Evolutionary conservation across 2,329 filamentous ascomycete genomes (phyloP), one percentile per base, ranked within the genome.

Genomic region (Curvularia verruculosa): DNA sequence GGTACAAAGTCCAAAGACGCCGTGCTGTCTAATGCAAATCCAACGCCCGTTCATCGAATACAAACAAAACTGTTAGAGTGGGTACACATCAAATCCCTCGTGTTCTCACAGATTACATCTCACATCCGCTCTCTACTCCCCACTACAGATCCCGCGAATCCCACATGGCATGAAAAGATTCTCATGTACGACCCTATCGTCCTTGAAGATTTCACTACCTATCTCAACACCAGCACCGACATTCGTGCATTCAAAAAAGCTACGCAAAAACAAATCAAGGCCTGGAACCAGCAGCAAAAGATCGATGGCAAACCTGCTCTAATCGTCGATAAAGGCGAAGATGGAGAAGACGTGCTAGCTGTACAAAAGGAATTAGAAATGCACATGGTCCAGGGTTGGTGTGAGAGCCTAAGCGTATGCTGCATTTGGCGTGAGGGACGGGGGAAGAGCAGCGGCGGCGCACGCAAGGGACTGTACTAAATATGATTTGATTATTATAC

Each of bases 181-280:
- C 81, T 98, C 5, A 85, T 98, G 73, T 98, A 96, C 72, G 93
- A 98, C 68, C 92, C 94, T 0, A 89, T 99, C 41, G 83, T 95
- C 1, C 77, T 97, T 0, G 94, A 98, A 76, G 92, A 97, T 63
- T 80, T 99, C 13, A 85, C 93, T 0, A 78, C 80, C 0, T 98
- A 92, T 90, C 78, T 98, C 15, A 97, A 96, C 40, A 63, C 46
- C 3, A 60, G 73, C 12, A 66, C 67, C 1, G n/a, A 28, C 5
- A 65, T 74, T 3, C 55, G 64, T 12, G 59, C 58, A 2, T 74
- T 63, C 48, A 68, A 51, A 45, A 58, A 56, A 15, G 73, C 73
- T 3, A 74, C 71, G 3, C 64, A 70, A 44, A 68, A 68, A 29
- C 71, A 75, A 23, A 52, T 67, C 40, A 75, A 68, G 41, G 65